Base-by-base conservation (phyloP, 2,329 filamentous ascomycete genomes). In the Tolypocladium nubicola region DNA sequence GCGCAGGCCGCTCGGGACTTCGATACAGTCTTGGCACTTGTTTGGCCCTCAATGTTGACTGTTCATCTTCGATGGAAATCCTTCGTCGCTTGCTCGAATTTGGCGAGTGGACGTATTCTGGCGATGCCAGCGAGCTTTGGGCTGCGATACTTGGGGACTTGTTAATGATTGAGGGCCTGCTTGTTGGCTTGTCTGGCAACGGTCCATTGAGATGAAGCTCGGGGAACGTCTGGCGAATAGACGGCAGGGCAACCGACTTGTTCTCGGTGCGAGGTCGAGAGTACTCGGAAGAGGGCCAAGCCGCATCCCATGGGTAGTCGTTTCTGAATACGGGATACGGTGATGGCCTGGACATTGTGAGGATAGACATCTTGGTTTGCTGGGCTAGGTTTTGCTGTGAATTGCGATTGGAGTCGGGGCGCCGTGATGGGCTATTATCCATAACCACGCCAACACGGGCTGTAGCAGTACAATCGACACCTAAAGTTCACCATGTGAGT, bases 91-190 rank as follows among this genome's bases (percentile, higher is more conserved):
- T 82, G 64, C 68, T 72, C n/a, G 68, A 66, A 59, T 64, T 74
- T 33, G 79, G 74, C 37, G 79, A 80, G 66, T 80, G 73, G 14
- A 76, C 65, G 61, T 82, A 82, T 57, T 79, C 75, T 11, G 78
- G 73, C 4, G 75, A 73, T 45, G 72, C 73, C 58, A 56, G 26
- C 8, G 52, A 43, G 43, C 57, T n/a, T n/a, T 37, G 53, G 23
- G 23, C 56, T 14, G 45, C 35, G 16, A 55, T 35, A 33, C 13
- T 35, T 16, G 55, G 57, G 13, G 61, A 39, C 21, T 35, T 54
- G 19, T 53, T 47, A 23, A 21, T 30, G 40, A 57, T 39, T 16
- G 47, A 52, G 4, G 43, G 14, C 23, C 30, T 43, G 41, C 33
- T 33, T 6, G n/a, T 16, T 26, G 56, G 41, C 40, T 35, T 47